Percentiles rank a stretch among this genome's conserved stretches.
These are phyloP conservation scores for Phanerochaete carnosa DNA, from an alignment of 768 basidiomycete species.

Conservation along the genomic window DNA sequence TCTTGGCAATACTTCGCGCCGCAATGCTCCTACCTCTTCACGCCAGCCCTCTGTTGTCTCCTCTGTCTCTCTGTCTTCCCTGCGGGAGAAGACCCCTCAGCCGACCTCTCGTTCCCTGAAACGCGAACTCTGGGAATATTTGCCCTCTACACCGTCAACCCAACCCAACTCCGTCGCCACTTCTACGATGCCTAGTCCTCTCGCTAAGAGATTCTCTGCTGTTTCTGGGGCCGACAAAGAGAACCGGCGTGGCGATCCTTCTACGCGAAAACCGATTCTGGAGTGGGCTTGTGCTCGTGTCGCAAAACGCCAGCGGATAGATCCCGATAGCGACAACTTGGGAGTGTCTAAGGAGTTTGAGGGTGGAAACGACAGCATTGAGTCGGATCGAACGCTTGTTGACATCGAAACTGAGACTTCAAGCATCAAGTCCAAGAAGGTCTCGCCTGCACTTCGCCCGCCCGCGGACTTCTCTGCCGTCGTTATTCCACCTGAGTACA, in stretches of 20 bases:
- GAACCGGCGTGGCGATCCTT: background rate
- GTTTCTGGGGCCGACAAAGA: slow-evolving; percentile 2
- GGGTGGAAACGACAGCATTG: slow-evolving; percentile 9
- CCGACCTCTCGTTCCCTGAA: slow-evolving; percentile 11
- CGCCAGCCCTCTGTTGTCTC: slow-evolving; percentile 12
- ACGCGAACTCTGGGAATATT: slow-evolving; percentile 28
- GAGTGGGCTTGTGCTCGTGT: slow-evolving; percentile 45
- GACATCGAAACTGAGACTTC: background rate
- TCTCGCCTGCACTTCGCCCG: background rate
- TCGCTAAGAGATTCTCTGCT: slow-evolving; percentile 11
- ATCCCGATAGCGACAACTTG: background rate
- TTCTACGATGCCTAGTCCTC: slow-evolving; percentile 13
- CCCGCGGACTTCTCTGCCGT: background rate
- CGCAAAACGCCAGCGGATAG: slow-evolving; percentile 32
- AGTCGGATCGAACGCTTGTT: background rate
- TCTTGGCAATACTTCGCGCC: slow-evolving; percentile 1
- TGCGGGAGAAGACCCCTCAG: slow-evolving; percentile 5
- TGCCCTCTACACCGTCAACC: slow-evolving; percentile 24
- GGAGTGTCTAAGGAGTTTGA: slow-evolving; percentile 16
- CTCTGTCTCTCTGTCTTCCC: slow-evolving; percentile 7
- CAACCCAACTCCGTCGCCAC: slow-evolving; percentile 1
- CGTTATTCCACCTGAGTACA: slow-evolving; percentile 21
- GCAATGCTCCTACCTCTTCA: slow-evolving; percentile 8
- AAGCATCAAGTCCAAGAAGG: background rate
- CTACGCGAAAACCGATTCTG: slow-evolving; percentile 31